Evolutionary conservation across 2,329 filamentous ascomycete genomes (phyloP).

Genomic region (Lachnellula subtilissima): DNA sequence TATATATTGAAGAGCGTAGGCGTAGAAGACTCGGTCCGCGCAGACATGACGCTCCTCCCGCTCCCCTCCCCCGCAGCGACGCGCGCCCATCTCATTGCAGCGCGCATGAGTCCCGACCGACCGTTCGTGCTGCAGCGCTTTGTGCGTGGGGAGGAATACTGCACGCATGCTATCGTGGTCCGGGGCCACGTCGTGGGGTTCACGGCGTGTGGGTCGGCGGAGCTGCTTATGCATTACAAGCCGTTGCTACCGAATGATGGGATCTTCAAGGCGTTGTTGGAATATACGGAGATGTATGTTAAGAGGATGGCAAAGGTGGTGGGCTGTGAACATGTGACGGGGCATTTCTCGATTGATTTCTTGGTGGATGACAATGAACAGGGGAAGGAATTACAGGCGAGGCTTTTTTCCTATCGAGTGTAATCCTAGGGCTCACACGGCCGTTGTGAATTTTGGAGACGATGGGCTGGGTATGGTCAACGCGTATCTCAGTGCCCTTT

Average conservation of each 20-base stretch:
- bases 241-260: constrained; percentile 50
- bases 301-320: constrained; percentile 33
- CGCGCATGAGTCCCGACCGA: constrained; percentile 20
- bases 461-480: constrained; percentile 39
- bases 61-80: constrained; percentile 41
- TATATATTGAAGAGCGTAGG: constrained; percentile 64
- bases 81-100: constrained; percentile 50
- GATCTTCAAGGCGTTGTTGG: constrained; percentile 55
- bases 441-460: constrained; percentile 54
- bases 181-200: constrained; percentile 60
- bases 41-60: constrained; percentile 62
- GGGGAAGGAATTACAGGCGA: constrained; percentile 35
- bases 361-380: constrained; percentile 39
- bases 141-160: constrained; percentile 60
- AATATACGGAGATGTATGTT: constrained; percentile 58
- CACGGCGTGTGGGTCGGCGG: constrained; percentile 58
- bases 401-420: constrained; percentile 62
- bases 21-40: constrained; percentile 54
- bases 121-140: constrained; percentile 69
- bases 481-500: constrained; percentile 48
- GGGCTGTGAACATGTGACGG: constrained; percentile 45
- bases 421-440: constrained; percentile 66
- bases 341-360: constrained; percentile 70
- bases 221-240: constrained; percentile 62
- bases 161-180: constrained; percentile 67